These are phyloP conservation scores for Stromatinia cepivora DNA, from an alignment of 2,329 filamentous ascomycete genomes.

Conservation along the genomic window DNA sequence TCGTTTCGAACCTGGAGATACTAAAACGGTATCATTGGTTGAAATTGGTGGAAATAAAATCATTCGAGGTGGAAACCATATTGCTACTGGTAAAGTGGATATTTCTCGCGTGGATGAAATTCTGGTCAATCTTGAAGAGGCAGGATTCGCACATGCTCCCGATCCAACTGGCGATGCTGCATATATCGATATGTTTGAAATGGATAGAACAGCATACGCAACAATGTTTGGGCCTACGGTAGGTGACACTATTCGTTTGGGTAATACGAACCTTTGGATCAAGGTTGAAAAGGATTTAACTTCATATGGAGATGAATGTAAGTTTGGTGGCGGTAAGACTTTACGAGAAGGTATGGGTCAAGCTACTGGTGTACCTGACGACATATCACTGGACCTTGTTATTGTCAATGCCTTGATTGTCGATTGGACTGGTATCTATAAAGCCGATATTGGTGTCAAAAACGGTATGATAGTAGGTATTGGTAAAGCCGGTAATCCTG, in stretches of 20 bases:
- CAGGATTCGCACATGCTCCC: conserved; percentile 75
- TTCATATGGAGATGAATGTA: conserved; percentile 86
- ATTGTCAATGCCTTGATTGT: conserved; percentile 88
- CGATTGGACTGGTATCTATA: conserved; percentile 91
- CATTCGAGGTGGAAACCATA: conserved; percentile 79
- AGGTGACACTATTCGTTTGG: conserved; percentile 80
- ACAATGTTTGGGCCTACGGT: conserved; percentile 92
- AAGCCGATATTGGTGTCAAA: conserved; percentile 94
- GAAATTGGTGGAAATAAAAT: conserved; percentile 80
- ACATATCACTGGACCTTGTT: conserved; percentile 77
- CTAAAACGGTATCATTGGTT: conserved; percentile 84
- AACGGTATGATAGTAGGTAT: conserved; percentile 82
- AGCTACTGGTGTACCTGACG: conserved; percentile 72
- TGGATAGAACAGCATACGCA: conserved; percentile 77
- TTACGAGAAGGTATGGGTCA: conserved; percentile 95
- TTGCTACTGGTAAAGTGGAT: conserved; percentile 75
- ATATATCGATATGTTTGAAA: conserved; percentile 61
- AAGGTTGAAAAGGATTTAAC: conserved; percentile 85
- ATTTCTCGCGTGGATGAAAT: conserved; percentile 63
- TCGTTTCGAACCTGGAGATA: conserved; percentile 90
- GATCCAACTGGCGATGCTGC: conserved; percentile 58
- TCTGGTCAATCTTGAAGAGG: conserved; percentile 63
- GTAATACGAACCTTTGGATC: conserved; percentile 85
- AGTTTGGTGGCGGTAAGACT: conserved; percentile 93
- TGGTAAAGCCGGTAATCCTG: conserved; percentile 95